Base-by-base conservation (phyloP, 2,329 filamentous ascomycete species). In the Thelonectria discophora region DNA sequence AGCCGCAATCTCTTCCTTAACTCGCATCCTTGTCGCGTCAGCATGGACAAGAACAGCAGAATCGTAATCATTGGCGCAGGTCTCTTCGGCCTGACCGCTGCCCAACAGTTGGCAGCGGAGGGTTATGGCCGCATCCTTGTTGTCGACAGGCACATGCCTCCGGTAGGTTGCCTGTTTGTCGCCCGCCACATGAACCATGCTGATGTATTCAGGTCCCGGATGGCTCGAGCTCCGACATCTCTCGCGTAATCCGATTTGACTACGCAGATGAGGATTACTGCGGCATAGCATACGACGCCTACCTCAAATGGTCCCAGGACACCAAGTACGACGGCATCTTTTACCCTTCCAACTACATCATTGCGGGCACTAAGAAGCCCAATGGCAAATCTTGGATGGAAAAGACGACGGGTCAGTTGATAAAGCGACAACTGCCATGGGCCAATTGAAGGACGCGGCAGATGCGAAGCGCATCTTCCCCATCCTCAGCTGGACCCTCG, bases 261-360 rank as follows among this genome's bases (percentile, higher is more conserved):
- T 92, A 92, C 68, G 85, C 86, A 17, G 82, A 88, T 67, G 74
- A 81, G 0, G 78, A 84, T 12, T 92, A 91, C 73, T 81, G 86
- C 11, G 75, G 76, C 32, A 82, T 91, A 39, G 87, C 85, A 17
- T 47, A 49, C 13, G 70, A 73, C 17, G 69, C 72, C 9, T 55
- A 65, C 18, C 40, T 55, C 11, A 64, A 54, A 5, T 74, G 72
- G 72, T n/a, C n/a, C 43, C 17, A 47, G 50, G 51, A 55, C 52
- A n/a, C 57, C 6, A 62, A 63, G n/a, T 57, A 30, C n/a, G 37
- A n/a, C 32, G 21, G 27, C 8, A 67, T 70, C 48, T 73, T 66
- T 54, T 60, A 73, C 45, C 51, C 62, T 48, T 62, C 54, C 18
- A 69, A 71, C 39, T 73, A 72, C 57, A 55, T 71, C 17, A 71